Evolutionary conservation across 306 rosid genomes (phyloP), one percentile per base, ranked within the genome.

Genomic region (apple (Malus domestica)): DNA sequence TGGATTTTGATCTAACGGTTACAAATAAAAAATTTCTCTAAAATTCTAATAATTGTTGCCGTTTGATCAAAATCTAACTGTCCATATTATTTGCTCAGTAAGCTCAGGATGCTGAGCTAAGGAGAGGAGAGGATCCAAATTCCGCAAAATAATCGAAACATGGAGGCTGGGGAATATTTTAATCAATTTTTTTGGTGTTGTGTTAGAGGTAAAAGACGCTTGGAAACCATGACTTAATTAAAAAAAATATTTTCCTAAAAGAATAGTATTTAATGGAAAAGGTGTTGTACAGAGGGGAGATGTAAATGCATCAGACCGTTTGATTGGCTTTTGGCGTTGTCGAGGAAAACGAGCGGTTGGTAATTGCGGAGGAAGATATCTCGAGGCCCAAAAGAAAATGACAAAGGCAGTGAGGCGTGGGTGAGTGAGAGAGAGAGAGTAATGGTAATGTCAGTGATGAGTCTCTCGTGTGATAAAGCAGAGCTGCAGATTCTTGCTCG

Each of bases 91-190:
- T 30, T 30, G 33, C 4, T 4, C 4, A 4, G 5, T 30, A 30
- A 30, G 33, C 33, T 30, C 33, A 4, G 33, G 32, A 30, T 30
- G 32, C 3, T 30, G 32, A 30, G 32, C 32, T 30, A 0, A 0
- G 32, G 27, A 27, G 27, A 27, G 2, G 5, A 30, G 4, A 30
- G 33, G 33, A 30, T 30, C 4, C 33, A 30, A 30, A 0, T 30
- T 4, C 33, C 33, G 8, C 8, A 8, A 70, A 79, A 46, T 15
- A 42, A 76, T 62, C 61, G 46, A 44, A 63, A 65, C 64, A 58
- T n/a, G 18, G 8, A 51, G 45, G 30, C 12, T 16, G 54, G 27
- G 79, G 79, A 81, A 78, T 86, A 86, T 78, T 76, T 68, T 74
- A 80, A 76, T 44, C 32, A 12, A 57, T 62, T 68, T 71, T 75